These are phyloP conservation scores for Xylariaceae sp. DNA, from an alignment of 2,329 filamentous ascomycete species.

Conservation along the genomic window DNA sequence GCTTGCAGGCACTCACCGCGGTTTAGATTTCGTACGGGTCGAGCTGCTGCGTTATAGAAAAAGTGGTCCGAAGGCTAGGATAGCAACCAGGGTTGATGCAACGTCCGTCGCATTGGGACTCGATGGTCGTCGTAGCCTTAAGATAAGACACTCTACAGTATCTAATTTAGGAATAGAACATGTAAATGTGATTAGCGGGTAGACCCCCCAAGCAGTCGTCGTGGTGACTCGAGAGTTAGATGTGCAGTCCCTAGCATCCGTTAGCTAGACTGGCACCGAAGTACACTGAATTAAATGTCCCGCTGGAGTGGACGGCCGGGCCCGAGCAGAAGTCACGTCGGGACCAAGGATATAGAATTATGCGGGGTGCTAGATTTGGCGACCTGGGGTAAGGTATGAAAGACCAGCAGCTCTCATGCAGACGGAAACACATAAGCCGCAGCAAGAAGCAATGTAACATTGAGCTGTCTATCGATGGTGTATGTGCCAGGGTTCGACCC, in stretches of 20 bases:
- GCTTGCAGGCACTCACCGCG: slow-evolving; percentile 22
- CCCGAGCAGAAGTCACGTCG: slow-evolving; percentile 14
- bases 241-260: slow-evolving; percentile 1
- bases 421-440: background rate
- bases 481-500: slow-evolving; percentile 11
- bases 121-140: background rate
- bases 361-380: slow-evolving; percentile 25
- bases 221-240: background rate
- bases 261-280: slow-evolving; percentile 2
- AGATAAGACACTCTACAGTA: slow-evolving; percentile 9
- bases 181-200: slow-evolving; percentile 3
- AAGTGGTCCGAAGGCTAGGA: slow-evolving; percentile 29
- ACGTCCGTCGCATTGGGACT: slow-evolving; percentile 15
- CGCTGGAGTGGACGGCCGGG: background rate
- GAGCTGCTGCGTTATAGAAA: slow-evolving; percentile 14
- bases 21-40: slow-evolving; percentile 6
- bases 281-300: slow-evolving; percentile 16
- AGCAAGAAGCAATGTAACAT: slow-evolving; percentile 21
- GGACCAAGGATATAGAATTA: slow-evolving; percentile 1
- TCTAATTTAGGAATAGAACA: slow-evolving; percentile 18
- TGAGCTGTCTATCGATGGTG: background rate
- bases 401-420: slow-evolving; percentile 5
- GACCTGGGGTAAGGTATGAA: slow-evolving; percentile 17
- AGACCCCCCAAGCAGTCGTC: slow-evolving; percentile 3
- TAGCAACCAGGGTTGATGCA: slow-evolving; percentile 21